Conservation (phyloP, 805 yeast genomes). For the Kuraishia capsulata region DNA sequence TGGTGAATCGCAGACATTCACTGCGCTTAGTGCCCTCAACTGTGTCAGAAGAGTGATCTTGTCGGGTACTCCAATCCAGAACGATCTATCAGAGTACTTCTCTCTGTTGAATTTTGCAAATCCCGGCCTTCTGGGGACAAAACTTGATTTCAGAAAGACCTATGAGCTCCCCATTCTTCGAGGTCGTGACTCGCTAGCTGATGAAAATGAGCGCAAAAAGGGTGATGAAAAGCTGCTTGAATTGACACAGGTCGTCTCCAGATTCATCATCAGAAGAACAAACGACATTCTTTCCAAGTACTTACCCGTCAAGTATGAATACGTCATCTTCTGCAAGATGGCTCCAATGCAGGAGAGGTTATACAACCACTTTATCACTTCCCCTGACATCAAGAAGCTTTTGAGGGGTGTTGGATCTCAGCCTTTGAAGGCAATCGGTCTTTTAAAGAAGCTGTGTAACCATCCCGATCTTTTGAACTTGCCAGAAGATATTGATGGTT, state of each 20-base stretch:
- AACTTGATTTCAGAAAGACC: conserved; percentile 74
- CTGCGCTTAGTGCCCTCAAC: conserved; percentile 72
- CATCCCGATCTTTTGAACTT: conserved; percentile 83
- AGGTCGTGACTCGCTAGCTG: conserved; percentile 86
- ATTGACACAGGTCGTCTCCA: conserved; percentile 68
- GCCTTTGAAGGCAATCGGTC: conserved; percentile 83
- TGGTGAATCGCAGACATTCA: conserved; percentile 88
- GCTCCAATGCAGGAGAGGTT: conserved; percentile 67
- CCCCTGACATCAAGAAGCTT: conserved; percentile 66
- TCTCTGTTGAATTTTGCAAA: conserved; percentile 86
- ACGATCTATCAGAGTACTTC: conserved; percentile 89
- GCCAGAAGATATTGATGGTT: conserved; percentile 71
- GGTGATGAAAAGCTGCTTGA: conserved; percentile 68
- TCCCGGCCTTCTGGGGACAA: conserved; percentile 85
- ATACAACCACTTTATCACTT: conserved; percentile 66
- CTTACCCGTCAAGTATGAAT: conserved; percentile 92
- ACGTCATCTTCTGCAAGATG: conserved; percentile 85
- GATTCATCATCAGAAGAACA: conserved; percentile 88
- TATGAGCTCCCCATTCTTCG: conserved; percentile 72
- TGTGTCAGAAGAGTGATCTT: conserved; percentile 85
- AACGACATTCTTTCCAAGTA: conserved; percentile 92
- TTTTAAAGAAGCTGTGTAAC: conserved; percentile 83
- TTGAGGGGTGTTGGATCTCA: conserved; percentile 67
- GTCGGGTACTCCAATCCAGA: conserved; percentile 96
- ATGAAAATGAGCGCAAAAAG: conserved; percentile 60